Base-by-base conservation (phyloP, 2,329 filamentous ascomycete genomes). In the Ceratocystiopsis brevicomis region DNA sequence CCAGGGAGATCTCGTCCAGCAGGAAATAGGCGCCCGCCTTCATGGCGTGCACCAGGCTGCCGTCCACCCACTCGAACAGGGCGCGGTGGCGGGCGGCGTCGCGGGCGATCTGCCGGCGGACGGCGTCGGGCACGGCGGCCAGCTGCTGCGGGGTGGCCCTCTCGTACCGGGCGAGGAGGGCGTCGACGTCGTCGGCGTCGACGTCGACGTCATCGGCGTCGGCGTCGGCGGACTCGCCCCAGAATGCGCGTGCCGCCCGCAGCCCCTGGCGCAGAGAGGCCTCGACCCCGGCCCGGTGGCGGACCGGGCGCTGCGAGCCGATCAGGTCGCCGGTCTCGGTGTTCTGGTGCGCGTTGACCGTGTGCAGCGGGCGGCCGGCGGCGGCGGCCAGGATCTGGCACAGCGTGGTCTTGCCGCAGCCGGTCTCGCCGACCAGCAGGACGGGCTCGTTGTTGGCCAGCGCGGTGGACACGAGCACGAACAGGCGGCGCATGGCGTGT, bases 241-340 rank as follows among this genome's bases (percentile, higher is more conserved):
- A 18, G 4, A 48, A 49, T 1, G 66, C 58, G 13, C 73, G 50
- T 12, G 66, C 61, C 15, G 61, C 51, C 12, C 59, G 50, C 25
- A 95, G 59, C 52, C 81, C 76, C n/a, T 67, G 58, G 32, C 67
- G 64, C 30, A 96, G 63, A 1, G 72, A 59, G 25, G 80, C 73
- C 34, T 82, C 63, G 33, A 93, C 74, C 1, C 74, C 74, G 14
- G 78, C 74, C 37, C 87, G 75, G 57, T 96, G 96, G 49, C 92
- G 73, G 18, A 96, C 74, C 4, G 90, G 90, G 47, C 90, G 68
- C 58, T 98, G 90, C 3, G 90, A 90, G 50, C 90, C 90, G 50
- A 99, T 96, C 12, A 99, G 68, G 59, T 99, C 90, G 15, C 90
- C 88, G 0, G 92, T 96, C 58, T 99, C 92, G 0, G 90, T 87